Percentiles rank a stretch among this genome's conserved stretches.
phyloP scores from a whole-genome alignment of 306 rosid species.

The Cyamopsis tetragonoloba region DNA sequence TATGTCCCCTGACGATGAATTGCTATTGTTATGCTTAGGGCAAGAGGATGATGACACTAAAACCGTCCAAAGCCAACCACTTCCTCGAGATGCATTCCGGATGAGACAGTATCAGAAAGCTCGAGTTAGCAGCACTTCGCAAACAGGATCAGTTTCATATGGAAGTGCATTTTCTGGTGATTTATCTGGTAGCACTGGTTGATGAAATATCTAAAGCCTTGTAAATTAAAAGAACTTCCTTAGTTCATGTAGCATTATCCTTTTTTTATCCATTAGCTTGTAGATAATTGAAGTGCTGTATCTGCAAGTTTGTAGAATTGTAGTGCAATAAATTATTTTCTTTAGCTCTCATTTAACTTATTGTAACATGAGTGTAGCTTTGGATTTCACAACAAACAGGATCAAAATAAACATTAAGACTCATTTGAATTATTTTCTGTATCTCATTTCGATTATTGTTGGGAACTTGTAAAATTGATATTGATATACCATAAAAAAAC shows the following conservation, averaged over 20 bases:
- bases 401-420: no score
- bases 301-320: slow-evolving; percentile 6
- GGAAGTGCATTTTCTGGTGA: slow-evolving; percentile 96
- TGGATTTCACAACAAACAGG: no score
- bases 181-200: slow-evolving; percentile 86
- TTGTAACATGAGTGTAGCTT: no score
- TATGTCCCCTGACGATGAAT: neutral
- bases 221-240: neutral
- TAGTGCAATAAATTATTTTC: neutral
- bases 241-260: neutral
- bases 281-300: neutral
- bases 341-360: neutral
- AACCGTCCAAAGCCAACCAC: slow-evolving; percentile 82
- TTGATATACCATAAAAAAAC: no score
- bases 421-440: no score
- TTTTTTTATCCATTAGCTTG: neutral
- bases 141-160: slow-evolving; percentile 85
- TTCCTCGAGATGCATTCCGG: slow-evolving; percentile 82
- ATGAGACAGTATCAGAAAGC: slow-evolving; percentile 87
- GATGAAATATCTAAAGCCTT: neutral
- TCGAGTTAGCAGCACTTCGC: slow-evolving; percentile 60
- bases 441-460: no score
- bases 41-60: slow-evolving; percentile 77
- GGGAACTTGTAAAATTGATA: no score
- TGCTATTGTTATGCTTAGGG: slow-evolving; percentile 34